phyloP scores from a whole-genome alignment of 768 basidiomycete species.

The Sarcodon sp. region DNA sequence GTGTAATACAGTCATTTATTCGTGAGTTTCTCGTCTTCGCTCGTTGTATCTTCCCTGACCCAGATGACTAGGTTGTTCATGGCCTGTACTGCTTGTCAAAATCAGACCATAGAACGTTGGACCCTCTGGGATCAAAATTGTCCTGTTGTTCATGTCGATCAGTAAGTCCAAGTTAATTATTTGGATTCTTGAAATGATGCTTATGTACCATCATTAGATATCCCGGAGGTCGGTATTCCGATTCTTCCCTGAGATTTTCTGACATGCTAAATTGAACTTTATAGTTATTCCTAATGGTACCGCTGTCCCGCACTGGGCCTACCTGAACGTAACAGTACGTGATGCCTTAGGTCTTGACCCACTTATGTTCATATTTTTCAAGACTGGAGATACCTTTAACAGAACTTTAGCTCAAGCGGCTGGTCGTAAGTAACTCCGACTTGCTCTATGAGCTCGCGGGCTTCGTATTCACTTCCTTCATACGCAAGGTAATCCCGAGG shows the following conservation, averaged over 20 bases:
- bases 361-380: too few species aligned
- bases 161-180: constrained; percentile 8
- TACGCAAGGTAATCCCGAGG: too few species aligned
- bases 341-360: too few species aligned
- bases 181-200: constrained; percentile 2
- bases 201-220: background rate
- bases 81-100: background rate
- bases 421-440: background rate
- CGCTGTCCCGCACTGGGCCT: constrained; percentile 37
- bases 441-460: too few species aligned
- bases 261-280: too few species aligned
- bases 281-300: constrained; percentile 24
- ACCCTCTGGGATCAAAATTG: background rate
- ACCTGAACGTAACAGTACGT: constrained; percentile 26
- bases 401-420: background rate
- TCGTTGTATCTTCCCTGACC: background rate
- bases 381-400: too few species aligned
- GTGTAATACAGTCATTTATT: background rate
- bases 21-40: background rate
- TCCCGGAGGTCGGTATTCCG: background rate
- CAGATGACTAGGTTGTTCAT: background rate
- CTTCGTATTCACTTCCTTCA: too few species aligned
- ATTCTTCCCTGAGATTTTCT: background rate
- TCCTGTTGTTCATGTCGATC: background rate
- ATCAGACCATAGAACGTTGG: background rate